A percentile compares a stretch with the other conserved stretches of the same genome.
These are phyloP conservation scores for Lasiosphaeria miniovina DNA, from an alignment of 495 filamentous ascomycete species.

Conservation along the genomic window DNA sequence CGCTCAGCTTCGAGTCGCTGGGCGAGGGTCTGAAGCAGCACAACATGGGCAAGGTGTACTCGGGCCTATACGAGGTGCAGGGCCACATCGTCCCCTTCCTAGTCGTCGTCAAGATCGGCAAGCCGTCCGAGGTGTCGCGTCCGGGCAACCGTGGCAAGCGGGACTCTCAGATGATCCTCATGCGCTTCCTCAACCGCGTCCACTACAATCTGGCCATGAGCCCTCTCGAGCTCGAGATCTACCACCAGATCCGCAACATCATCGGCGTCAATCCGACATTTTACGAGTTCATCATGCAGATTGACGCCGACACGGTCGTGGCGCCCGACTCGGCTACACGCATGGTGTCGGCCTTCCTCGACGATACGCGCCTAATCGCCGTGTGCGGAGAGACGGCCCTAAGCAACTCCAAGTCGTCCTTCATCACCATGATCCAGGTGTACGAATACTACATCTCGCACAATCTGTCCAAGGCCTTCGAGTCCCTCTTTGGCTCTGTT, in stretches of 20 bases:
- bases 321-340: slow-evolving; percentile 87
- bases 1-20: slow-evolving; percentile 93
- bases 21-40: slow-evolving; percentile 96
- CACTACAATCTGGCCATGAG: slow-evolving; percentile 96
- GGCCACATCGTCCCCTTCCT: slow-evolving; percentile 98
- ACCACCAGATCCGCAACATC: slow-evolving; percentile 97
- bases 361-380: slow-evolving; percentile 87
- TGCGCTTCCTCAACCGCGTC: slow-evolving; percentile 97
- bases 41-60: slow-evolving; percentile 99
- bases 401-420: slow-evolving; percentile 87
- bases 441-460: slow-evolving; percentile 99
- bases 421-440: slow-evolving; percentile 98
- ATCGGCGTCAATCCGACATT: slow-evolving; percentile 98
- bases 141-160: slow-evolving; percentile 98
- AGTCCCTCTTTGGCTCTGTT: slow-evolving; percentile 93
- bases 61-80: slow-evolving; percentile 94
- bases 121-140: slow-evolving; percentile 92
- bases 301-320: slow-evolving; percentile 96
- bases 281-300: slow-evolving; percentile 95
- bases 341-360: slow-evolving; percentile 85
- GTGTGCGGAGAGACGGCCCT: slow-evolving; percentile 93
- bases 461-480: slow-evolving; percentile 97
- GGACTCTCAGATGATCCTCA: slow-evolving; percentile 96
- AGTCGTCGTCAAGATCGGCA: slow-evolving; percentile 95
- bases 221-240: slow-evolving; percentile 95